These are phyloP conservation scores for Thamnidium elegans DNA, from an alignment of 192 early-diverging fungal species.

Conservation along the genomic window DNA sequence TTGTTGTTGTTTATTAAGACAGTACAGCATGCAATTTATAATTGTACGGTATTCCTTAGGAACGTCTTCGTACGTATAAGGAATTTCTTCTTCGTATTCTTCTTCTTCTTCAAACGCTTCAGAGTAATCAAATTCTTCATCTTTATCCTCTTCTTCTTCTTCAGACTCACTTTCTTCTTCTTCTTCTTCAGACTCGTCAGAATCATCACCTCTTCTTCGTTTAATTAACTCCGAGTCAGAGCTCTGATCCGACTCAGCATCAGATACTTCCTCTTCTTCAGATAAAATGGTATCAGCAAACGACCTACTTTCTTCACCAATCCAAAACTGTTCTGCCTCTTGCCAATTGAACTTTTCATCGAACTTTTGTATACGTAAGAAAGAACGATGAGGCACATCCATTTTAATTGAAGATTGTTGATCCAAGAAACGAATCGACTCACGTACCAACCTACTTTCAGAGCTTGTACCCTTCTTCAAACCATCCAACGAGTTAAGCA, in stretches of 20 bases:
- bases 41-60: constrained; percentile 48
- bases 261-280: background rate
- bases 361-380: constrained; percentile 46
- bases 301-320: constrained; percentile 30
- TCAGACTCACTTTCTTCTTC: constrained; percentile 15
- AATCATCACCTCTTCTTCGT: background rate
- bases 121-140: constrained; percentile 11
- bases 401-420: constrained; percentile 19
- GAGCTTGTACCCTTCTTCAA: constrained; percentile 51
- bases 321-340: constrained; percentile 37
- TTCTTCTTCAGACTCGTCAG: background rate
- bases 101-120: constrained; percentile 27
- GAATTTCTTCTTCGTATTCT: constrained; percentile 25
- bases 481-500: constrained; percentile 51
- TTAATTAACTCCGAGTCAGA: constrained; percentile 4
- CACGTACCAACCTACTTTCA: constrained; percentile 48
- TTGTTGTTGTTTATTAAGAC: constrained; percentile 29
- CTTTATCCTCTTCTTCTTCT: constrained; percentile 9
- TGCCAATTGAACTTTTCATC: constrained; percentile 50
- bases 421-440: constrained; percentile 56
- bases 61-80: constrained; percentile 36
- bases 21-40: constrained; percentile 45
- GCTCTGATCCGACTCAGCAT: background rate
- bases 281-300: background rate
- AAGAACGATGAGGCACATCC: constrained; percentile 21